Conservation (phyloP, 805 yeast species). For the Starmera quercuum region DNA sequence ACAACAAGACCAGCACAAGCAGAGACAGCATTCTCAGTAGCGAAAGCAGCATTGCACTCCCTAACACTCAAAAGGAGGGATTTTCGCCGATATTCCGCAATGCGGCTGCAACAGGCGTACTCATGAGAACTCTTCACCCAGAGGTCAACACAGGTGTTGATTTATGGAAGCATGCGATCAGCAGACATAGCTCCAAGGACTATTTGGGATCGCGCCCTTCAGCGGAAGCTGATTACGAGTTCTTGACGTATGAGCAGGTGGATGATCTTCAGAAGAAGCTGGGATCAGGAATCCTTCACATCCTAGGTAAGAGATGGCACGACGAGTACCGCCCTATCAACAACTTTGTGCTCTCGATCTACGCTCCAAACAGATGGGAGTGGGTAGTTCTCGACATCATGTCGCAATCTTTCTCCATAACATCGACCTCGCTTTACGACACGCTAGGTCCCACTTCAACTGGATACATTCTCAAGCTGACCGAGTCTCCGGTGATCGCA, state of each 20-base stretch:
- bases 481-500: conserved; percentile 41
- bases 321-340: conserved; percentile 17
- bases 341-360: conserved; percentile 41
- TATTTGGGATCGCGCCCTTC: conserved; percentile 35
- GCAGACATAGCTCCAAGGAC: conserved; percentile 24
- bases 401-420: conserved; percentile 41
- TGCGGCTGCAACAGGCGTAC: conserved; percentile 18
- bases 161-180: conserved; percentile 30
- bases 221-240: conserved; percentile 29
- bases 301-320: conserved; percentile 6
- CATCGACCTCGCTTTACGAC: conserved; percentile 41
- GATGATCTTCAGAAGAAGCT: conserved; percentile 31
- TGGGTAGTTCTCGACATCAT: conserved; percentile 63
- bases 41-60: too few species aligned
- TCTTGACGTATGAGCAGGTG: conserved; percentile 29
- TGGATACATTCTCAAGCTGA: conserved; percentile 45
- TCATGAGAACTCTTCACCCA: conserved; percentile 30
- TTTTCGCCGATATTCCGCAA: conserved; percentile 42
- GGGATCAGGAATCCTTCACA: conserved; percentile 42
- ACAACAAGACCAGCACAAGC: too few species aligned
- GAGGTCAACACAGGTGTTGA: conserved; percentile 31
- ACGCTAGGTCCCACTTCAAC: conserved; percentile 49
- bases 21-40: too few species aligned
- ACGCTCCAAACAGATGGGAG: conserved; percentile 47
- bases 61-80: conserved; percentile 20